Conservation (phyloP, 202 grass and related monocot species). For the Schoenoplectus triqueter region DNA sequence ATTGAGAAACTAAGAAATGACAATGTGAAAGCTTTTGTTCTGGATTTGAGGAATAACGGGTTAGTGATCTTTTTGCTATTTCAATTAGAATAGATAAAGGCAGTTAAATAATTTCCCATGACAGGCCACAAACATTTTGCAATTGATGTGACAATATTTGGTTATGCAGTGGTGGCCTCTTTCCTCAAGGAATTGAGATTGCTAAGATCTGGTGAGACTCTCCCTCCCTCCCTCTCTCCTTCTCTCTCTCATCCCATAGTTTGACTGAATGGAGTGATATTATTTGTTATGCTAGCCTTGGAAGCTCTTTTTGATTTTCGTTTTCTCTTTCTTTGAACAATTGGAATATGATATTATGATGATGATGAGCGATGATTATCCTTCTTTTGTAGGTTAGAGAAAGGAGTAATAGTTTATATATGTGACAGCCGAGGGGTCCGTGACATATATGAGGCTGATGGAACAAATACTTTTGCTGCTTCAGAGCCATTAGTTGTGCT, state of each 20-base stretch:
- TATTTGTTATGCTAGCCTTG: neutral
- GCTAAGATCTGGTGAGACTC: conserved; percentile 87
- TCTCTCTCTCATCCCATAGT: neutral
- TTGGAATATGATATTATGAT: neutral
- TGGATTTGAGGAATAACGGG: conserved; percentile 96
- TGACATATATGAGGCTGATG: conserved; percentile 99
- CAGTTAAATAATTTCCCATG: conserved; percentile 19
- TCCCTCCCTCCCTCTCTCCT: neutral
- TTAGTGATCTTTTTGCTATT: conserved; percentile 31
- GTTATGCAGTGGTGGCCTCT: conserved; percentile 91
- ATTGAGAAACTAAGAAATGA: conserved; percentile 84
- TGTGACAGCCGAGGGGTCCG: conserved; percentile 85
- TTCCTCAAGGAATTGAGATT: conserved; percentile 98
- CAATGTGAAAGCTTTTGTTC: conserved; percentile 91
- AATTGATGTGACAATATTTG: conserved; percentile 30
- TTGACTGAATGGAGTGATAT: neutral
- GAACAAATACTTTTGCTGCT: conserved; percentile 64
- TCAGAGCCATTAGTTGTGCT: conserved; percentile 89
- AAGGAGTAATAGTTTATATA: conserved; percentile 98
- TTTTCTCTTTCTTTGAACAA: neutral
- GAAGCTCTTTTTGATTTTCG: neutral
- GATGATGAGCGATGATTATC: no score
- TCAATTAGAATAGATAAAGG: neutral
- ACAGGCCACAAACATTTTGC: neutral
- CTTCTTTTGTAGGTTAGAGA: conserved; percentile 75